These are phyloP conservation scores for Candida frijolesensis DNA, from an alignment of 1,139 yeast species.

Conservation along the genomic window DNA sequence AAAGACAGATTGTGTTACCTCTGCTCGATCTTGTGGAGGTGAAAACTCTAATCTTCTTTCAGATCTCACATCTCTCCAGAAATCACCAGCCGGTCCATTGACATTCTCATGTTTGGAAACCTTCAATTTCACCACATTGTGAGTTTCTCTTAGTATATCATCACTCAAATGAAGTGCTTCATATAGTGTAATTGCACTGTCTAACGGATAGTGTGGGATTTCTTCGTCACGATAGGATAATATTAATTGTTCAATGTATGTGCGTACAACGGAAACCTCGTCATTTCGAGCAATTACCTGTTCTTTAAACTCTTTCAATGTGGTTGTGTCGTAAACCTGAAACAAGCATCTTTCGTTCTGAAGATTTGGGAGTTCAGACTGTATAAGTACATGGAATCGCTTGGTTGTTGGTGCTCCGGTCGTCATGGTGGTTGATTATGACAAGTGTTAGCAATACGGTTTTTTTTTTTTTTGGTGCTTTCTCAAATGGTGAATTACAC, in stretches of 20 bases:
- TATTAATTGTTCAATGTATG: slow-evolving; percentile 32
- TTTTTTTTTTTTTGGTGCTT: background rate
- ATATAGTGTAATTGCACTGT: slow-evolving; percentile 15
- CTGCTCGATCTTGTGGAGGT: slow-evolving; percentile 19
- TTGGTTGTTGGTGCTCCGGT: background rate
- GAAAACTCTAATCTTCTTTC: slow-evolving; percentile 25
- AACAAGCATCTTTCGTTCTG: slow-evolving; percentile 26
- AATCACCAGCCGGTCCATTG: slow-evolving; percentile 27
- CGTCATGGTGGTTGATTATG: background rate
- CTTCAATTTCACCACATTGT: slow-evolving; percentile 15
- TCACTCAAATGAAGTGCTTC: slow-evolving; percentile 19
- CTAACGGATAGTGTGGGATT: slow-evolving; percentile 12
- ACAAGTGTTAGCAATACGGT: background rate
- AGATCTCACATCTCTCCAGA: slow-evolving; percentile 31
- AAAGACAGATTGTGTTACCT: background rate
- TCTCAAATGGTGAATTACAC: too few relatives aligned
- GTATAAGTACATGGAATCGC: slow-evolving; percentile 15
- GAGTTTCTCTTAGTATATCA: slow-evolving; percentile 12
- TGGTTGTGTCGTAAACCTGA: slow-evolving; percentile 26
- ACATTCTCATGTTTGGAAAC: slow-evolving; percentile 17
- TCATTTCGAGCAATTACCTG: slow-evolving; percentile 28
- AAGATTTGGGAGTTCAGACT: slow-evolving; percentile 21
- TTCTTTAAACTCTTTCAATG: slow-evolving; percentile 25
- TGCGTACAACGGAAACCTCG: slow-evolving; percentile 26
- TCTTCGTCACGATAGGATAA: slow-evolving; percentile 18